A percentile compares a stretch with the other conserved stretches of the same genome.
phyloP scores from a whole-genome alignment of 768 basidiomycete genomes.

The Amanita exitialis region DNA sequence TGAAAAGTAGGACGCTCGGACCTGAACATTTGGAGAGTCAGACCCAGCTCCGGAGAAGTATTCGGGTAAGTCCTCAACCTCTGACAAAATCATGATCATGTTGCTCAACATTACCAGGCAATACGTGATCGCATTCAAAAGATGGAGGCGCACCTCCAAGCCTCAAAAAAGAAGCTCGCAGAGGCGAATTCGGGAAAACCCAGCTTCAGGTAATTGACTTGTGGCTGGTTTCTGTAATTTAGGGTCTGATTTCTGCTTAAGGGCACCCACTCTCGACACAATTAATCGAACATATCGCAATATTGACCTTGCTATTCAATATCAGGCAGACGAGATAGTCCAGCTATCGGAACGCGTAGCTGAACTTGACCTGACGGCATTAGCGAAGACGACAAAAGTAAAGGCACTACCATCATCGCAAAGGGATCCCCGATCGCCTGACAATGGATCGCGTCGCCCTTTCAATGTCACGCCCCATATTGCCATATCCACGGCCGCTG shows the following conservation, averaged over 20 bases:
- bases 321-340: constrained; percentile 47
- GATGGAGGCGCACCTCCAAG: constrained; percentile 63
- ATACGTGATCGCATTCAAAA: constrained; percentile 68
- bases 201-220: constrained; percentile 43
- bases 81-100: background rate
- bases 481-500: constrained; percentile 68
- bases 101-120: constrained; percentile 25
- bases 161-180: constrained; percentile 59
- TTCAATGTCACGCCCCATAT: constrained; percentile 51
- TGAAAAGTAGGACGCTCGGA: constrained; percentile 68
- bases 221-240: background rate
- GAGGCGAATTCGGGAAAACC: constrained; percentile 54
- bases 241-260: constrained; percentile 18
- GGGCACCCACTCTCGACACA: constrained; percentile 78
- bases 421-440: constrained; percentile 32
- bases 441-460: constrained; percentile 26
- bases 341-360: constrained; percentile 41
- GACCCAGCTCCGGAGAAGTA: constrained; percentile 57
- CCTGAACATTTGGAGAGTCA: constrained; percentile 87
- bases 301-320: constrained; percentile 62
- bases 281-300: constrained; percentile 80
- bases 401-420: constrained; percentile 7
- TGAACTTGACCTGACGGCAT: constrained; percentile 33
- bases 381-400: constrained; percentile 8
- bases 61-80: constrained; percentile 41